Base-by-base conservation (phyloP, 805 yeast genomes). In the Lipomyces starkeyi region DNA sequence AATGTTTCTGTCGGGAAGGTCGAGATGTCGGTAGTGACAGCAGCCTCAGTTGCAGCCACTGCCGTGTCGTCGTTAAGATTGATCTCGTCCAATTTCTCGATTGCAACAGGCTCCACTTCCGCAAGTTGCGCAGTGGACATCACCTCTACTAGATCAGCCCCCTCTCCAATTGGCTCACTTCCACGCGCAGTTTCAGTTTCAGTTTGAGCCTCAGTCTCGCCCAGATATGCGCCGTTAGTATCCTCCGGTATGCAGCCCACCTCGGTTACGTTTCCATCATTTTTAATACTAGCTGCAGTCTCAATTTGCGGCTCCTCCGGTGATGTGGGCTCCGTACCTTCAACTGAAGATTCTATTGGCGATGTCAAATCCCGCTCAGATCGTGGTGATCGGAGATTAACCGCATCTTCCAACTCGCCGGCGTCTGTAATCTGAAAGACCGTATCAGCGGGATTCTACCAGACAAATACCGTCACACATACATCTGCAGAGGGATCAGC, bases 341-440 rank as follows among this genome's bases (percentile, higher is more conserved):
- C 57, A 43, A 20, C 22, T 6, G 37, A 37, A 17, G 57, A 7
- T 13, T 35, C 56, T 6, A 20, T 49, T 13, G 61, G 43, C 9
- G 64, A 58, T 9, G 70, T 64, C 29, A 58, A 29, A 13, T 63
- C 70, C 35, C 61, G 70, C 8, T 66, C 70, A 2, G 70, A 55
- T 22, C 55, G 27, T 7, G 59, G 64, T 3, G 70, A 27, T 8
- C 53, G 56, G 2, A 58, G 22, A 25, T 64, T 62, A 14, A 35
- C 27, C 13, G 68, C 70, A 32, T 68, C 69, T 52, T 68, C 66
- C 43, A 62, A 65, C 20, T 68, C 71, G 35, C 57, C 64, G 43
- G 22, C 56, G 8, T 64, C 71, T 22, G 68, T 25, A 35, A 32
- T 37, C 67, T 67, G 25, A 22, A n/a, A 17, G 20, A 29, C 58